Base-by-base conservation (phyloP, 176 grass and related monocot genomes). In the Oryza punctata region DNA sequence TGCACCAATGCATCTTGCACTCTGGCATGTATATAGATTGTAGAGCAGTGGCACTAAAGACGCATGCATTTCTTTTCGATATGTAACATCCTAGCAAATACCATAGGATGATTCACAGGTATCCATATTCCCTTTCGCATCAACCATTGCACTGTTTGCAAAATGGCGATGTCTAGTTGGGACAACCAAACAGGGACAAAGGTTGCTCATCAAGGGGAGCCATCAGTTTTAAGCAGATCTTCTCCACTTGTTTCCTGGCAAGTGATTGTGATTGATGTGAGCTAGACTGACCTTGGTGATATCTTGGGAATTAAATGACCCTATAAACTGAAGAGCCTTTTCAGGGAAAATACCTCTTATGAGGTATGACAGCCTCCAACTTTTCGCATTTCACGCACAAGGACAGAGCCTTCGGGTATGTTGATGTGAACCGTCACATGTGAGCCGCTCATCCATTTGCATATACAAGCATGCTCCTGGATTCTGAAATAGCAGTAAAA, bases 321-420 rank as follows among this genome's bases (percentile, higher is more conserved):
- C 5, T 67, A 68, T 38, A 75, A 38, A 12, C 4, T 40, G 69
- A 64, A 23, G 25, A 83, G 60, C 13, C 18, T 44, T 69, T 78
- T 54, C 45, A 69, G 23, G 52, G 37, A 52, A 65, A 83, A 65
- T 23, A 87, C 75, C 79, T 40, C 37, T 67, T 33, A 61, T 3
- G 57, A 61, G n/a, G 45, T 69, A 69, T 61, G 61, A 73, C 2
- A 69, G 28, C 9, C 9, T 15, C n/a, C 64, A n/a, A 28, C 61
- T 75, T 82, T 65, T 71, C 11, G 6, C 40, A 75, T 69, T 28
- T 99, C 89, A 99, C 47, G 93, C 91, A 9, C 96, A 99, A 60
- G 93, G 93, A 67, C 96, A 99, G 29, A 99, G 85, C 79, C 97
- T 94, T 67, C 84, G 87, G 12, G 97, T 96, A 85, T 96, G 85